Evolutionary conservation across 352 stramenopile genomes (phyloP).

Genomic region (Phytophthora citrophthora): DNA sequence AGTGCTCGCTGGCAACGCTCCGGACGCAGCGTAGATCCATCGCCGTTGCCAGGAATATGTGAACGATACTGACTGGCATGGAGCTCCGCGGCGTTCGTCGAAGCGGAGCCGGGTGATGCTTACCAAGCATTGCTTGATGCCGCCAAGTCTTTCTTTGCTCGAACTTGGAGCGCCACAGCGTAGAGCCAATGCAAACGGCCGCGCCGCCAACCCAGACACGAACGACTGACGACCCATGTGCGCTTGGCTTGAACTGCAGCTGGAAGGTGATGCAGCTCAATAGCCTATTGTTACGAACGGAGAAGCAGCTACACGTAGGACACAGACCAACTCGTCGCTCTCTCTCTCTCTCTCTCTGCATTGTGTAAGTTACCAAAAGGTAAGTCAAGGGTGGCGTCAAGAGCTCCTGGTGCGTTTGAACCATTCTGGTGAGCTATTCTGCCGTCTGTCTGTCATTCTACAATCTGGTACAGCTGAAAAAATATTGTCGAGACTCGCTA

Average conservation of each 20-base stretch:
- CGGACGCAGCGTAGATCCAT: slow-evolving; percentile 3
- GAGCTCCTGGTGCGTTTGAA: background rate
- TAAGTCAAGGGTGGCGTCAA: background rate
- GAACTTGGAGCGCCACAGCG: background rate
- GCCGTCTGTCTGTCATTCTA: background rate
- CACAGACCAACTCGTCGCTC: background rate
- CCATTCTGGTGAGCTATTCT: background rate
- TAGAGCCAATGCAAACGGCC: slow-evolving; percentile 27
- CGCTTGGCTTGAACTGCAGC: background rate
- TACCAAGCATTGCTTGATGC: too few species aligned
- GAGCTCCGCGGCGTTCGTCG: background rate
- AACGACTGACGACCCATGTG: slow-evolving; percentile 7
- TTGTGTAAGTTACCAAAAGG: too few species aligned
- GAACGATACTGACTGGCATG: background rate
- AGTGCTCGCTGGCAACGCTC: background rate
- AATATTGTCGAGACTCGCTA: background rate
- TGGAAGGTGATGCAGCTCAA: slow-evolving; percentile 3
- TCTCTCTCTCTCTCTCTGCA: background rate
- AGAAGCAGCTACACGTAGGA: background rate
- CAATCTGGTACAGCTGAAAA: slow-evolving; percentile 1
- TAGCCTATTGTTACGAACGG: background rate
- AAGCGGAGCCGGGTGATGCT: background rate
- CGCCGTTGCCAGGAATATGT: background rate
- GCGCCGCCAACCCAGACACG: background rate
- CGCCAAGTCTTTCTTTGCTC: slow-evolving; percentile 15